phyloP scores from a whole-genome alignment of 495 filamentous ascomycete genomes.

The Penicillium pancosmium region DNA sequence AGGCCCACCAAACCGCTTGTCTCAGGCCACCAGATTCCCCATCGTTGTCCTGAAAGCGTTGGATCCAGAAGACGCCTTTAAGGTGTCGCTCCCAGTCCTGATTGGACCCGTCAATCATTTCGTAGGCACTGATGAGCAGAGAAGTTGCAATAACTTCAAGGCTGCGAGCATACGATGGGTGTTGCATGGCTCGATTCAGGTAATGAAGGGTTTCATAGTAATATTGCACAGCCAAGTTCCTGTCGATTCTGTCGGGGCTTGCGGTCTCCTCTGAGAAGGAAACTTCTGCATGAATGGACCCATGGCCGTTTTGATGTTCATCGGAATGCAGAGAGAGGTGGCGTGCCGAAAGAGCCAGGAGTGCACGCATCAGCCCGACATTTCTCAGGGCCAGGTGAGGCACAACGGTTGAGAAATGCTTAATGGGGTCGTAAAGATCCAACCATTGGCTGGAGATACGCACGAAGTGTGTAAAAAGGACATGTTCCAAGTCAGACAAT shows the following conservation, averaged over 20 bases:
- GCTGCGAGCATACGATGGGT: constrained; percentile 22
- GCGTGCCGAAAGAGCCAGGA: constrained; percentile 28
- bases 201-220: constrained; percentile 31
- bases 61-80: constrained; percentile 27
- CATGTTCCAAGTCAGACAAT: constrained; percentile 23
- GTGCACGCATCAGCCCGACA: constrained; percentile 31
- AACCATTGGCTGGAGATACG: constrained; percentile 22
- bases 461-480: constrained; percentile 30
- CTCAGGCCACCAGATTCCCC: constrained; percentile 25
- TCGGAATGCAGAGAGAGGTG: constrained; percentile 22
- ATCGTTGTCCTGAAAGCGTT: constrained; percentile 27
- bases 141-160: constrained; percentile 24
- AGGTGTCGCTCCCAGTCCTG: constrained; percentile 29
- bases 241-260: constrained; percentile 5
- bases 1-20: constrained; percentile 27
- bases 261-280: neutral
- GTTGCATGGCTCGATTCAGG: constrained; percentile 22
- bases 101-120: constrained; percentile 28
- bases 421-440: constrained; percentile 29
- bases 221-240: constrained; percentile 22
- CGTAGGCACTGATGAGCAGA: constrained; percentile 26
- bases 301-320: neutral
- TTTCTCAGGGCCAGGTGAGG: constrained; percentile 32
- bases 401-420: constrained; percentile 24
- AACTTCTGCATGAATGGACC: neutral